phyloP scores from a whole-genome alignment of 805 yeast species.

The Yarrowia sp. region DNA sequence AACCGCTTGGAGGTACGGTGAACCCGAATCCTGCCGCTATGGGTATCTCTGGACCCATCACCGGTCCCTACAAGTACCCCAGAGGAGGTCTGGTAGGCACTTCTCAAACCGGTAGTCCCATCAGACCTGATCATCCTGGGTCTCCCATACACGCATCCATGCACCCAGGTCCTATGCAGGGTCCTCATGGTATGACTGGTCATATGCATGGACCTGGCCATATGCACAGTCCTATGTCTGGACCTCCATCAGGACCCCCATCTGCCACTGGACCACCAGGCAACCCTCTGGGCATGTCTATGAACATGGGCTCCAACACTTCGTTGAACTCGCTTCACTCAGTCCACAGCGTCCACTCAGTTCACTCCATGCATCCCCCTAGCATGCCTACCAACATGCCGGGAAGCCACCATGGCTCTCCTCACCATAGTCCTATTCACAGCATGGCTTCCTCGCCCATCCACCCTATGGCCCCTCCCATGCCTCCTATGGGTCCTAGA shows the following conservation, averaged over 20 bases:
- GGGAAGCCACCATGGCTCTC: background rate
- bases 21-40: background rate
- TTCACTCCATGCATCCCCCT: background rate
- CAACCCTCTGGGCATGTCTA: background rate
- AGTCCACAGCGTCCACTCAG: background rate
- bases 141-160: too few species aligned
- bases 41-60: background rate
- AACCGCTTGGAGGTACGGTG: background rate
- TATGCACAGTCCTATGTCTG: background rate
- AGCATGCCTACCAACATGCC: background rate
- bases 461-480: background rate
- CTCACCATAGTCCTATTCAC: background rate
- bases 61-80: slow-evolving; percentile 18
- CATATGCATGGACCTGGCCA: background rate
- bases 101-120: background rate
- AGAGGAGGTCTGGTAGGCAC: background rate
- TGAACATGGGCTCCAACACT: slow-evolving; percentile 17
- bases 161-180: too few species aligned
- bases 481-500: background rate
- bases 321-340: slow-evolving; percentile 1
- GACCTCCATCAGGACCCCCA: background rate
- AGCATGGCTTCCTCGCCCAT: slow-evolving; percentile 1
- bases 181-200: background rate
- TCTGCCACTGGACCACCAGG: background rate
- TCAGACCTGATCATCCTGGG: background rate